Percentiles rank a stretch among this genome's conserved stretches.
Evolutionary conservation across 257 asterid genomes (phyloP).

Genomic region (Capsicum rhomboideum): DNA sequence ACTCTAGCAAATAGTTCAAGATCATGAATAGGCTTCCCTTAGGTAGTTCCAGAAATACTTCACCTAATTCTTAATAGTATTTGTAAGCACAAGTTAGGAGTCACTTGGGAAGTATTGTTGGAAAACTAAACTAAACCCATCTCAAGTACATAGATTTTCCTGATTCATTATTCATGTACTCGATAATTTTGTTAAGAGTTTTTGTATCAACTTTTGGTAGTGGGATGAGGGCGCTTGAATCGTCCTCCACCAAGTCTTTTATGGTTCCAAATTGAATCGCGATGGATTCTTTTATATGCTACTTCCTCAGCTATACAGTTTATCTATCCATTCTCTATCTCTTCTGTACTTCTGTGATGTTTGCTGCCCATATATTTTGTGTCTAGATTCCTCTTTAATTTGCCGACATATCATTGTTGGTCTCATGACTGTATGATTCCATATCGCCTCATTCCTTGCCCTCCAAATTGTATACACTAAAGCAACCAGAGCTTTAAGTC

Average conservation of each 20-base stretch:
- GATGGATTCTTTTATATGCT: background rate
- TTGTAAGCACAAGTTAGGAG: background rate
- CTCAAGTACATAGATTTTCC: background rate
- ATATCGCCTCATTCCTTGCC: too few species aligned
- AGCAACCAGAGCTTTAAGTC: too few species aligned
- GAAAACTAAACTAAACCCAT: background rate
- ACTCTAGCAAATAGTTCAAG: background rate
- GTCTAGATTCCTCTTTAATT: too few species aligned
- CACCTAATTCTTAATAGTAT: background rate
- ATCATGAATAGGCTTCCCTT: background rate
- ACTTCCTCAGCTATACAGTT: too few species aligned
- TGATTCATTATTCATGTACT: background rate
- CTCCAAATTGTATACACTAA: too few species aligned
- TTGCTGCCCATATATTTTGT: too few species aligned
- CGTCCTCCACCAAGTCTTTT: constrained; percentile 7
- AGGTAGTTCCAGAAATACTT: background rate
- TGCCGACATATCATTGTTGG: too few species aligned
- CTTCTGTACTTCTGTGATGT: too few species aligned
- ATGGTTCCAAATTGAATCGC: background rate
- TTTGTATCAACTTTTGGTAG: too few species aligned
- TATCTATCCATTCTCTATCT: too few species aligned
- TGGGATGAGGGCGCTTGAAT: background rate
- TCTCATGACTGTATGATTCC: too few species aligned
- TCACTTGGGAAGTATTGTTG: background rate
- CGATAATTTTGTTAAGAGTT: too few species aligned